phyloP scores from a whole-genome alignment of 208 protist species.

The Leishmania guyanensis region DNA sequence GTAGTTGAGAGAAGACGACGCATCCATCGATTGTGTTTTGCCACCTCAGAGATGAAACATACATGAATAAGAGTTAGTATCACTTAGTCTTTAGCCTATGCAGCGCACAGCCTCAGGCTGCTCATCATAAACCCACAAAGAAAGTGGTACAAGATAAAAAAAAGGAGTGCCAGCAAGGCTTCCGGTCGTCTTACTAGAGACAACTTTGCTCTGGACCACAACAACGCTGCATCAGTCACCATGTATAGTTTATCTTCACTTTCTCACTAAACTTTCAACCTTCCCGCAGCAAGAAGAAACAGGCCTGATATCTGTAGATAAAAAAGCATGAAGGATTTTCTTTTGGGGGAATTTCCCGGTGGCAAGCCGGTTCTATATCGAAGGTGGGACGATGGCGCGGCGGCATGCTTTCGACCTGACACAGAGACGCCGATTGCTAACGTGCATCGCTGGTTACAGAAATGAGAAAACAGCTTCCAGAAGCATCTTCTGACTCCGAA shows the following conservation, averaged over 20 bases:
- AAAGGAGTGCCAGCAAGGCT: neutral
- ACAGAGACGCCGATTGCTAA: neutral
- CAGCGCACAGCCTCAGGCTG: neutral
- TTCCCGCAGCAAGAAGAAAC: neutral
- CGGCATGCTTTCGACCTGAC: neutral
- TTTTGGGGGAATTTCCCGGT: neutral
- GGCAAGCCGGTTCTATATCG: neutral
- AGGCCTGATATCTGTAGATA: neutral
- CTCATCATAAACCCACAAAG: neutral
- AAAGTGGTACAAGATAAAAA: slow-evolving; percentile 3
- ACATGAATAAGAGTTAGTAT: slow-evolving; percentile 2
- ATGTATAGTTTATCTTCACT: neutral
- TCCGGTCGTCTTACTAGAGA: too few species aligned
- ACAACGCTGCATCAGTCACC: neutral
- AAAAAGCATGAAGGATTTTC: neutral
- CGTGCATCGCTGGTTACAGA: neutral
- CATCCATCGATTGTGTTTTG: neutral
- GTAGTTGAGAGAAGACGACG: neutral
- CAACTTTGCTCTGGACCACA: neutral
- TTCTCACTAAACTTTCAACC: neutral
- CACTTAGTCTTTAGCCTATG: slow-evolving; percentile 10
- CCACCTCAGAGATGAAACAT: neutral
- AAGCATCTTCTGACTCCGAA: too few species aligned
- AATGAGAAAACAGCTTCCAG: neutral
- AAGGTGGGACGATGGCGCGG: neutral